Percentiles rank a stretch among this genome's conserved stretches.
These are phyloP conservation scores for Heliamphora pulchella DNA, from an alignment of 179 eudicot species.

Conservation along the genomic window DNA sequence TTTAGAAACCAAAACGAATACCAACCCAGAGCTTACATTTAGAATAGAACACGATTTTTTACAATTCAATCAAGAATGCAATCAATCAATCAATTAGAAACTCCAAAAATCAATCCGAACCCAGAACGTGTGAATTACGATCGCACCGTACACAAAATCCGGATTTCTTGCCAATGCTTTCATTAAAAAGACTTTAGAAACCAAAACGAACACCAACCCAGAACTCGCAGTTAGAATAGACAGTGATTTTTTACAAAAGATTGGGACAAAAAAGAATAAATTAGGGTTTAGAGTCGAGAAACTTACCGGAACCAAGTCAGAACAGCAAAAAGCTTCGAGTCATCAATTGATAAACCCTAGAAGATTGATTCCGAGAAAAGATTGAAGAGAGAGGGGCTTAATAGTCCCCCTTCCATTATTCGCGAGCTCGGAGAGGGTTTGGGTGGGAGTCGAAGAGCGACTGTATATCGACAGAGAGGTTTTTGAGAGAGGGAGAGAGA, in stretches of 20 bases:
- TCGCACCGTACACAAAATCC: background rate
- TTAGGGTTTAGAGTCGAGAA: background rate
- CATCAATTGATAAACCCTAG: background rate
- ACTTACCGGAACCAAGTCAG: conserved; percentile 3
- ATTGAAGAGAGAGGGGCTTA: background rate
- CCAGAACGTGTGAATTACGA: background rate
- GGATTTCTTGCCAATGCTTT: background rate
- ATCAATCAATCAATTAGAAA: background rate
- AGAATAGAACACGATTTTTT: background rate
- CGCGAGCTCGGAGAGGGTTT: too few species aligned
- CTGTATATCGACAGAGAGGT: too few species aligned
- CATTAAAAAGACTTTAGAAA: background rate
- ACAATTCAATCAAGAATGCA: too few species aligned
- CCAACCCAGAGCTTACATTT: background rate
- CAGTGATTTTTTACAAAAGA: too few species aligned
- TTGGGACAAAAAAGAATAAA: background rate
- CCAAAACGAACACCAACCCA: background rate
- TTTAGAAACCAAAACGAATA: background rate
- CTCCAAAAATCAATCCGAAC: background rate
- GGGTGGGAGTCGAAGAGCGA: too few species aligned
- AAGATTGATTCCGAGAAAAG: background rate
- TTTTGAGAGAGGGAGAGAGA: too few species aligned
- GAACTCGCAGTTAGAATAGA: background rate
- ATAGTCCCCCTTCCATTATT: too few species aligned
- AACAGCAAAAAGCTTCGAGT: background rate